A percentile compares a stretch with the other conserved stretches of the same genome.
Conservation (phyloP, 2,329 filamentous ascomycete genomes). For the Aspergillus sp. region DNA sequence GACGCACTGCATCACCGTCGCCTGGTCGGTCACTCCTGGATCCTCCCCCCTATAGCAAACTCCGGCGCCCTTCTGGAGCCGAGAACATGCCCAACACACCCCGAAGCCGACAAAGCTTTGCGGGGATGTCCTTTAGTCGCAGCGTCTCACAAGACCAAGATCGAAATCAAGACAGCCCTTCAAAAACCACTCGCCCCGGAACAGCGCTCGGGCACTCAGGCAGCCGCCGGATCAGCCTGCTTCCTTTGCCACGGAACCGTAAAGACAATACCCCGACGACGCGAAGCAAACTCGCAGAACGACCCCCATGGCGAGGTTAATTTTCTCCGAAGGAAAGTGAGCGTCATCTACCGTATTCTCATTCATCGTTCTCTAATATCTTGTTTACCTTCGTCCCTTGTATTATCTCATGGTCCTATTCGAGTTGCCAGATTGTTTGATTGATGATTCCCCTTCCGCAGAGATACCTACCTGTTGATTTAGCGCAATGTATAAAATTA, state of each 20-base stretch:
- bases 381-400: slow-evolving; percentile 4
- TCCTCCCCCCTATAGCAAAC: slow-evolving; percentile 44
- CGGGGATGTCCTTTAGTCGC: slow-evolving; percentile 32
- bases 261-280: slow-evolving; percentile 28
- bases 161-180: slow-evolving; percentile 25
- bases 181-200: slow-evolving; percentile 34
- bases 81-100: slow-evolving; percentile 29
- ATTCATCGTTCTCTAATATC: slow-evolving; percentile 9
- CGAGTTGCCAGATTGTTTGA: slow-evolving; percentile 7
- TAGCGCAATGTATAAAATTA: slow-evolving; percentile 12
- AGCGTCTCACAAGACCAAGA: slow-evolving; percentile 25
- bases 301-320: slow-evolving; percentile 38
- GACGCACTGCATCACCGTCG: slow-evolving; percentile 28
- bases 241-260: slow-evolving; percentile 38
- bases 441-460: slow-evolving; percentile 14
- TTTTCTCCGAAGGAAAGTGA: background rate
- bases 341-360: slow-evolving; percentile 18
- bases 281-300: slow-evolving; percentile 28
- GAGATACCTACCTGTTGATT: slow-evolving; percentile 8
- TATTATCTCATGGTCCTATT: slow-evolving; percentile 12
- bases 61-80: slow-evolving; percentile 27
- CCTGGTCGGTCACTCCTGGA: slow-evolving; percentile 32
- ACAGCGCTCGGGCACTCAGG: slow-evolving; percentile 41
- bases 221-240: slow-evolving; percentile 39
- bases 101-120: slow-evolving; percentile 41